A percentile compares a stretch with the other conserved stretches of the same genome.
Evolutionary conservation across 441 rosid species (phyloP).

Genomic region (Rhodomyrtus psidioides): DNA sequence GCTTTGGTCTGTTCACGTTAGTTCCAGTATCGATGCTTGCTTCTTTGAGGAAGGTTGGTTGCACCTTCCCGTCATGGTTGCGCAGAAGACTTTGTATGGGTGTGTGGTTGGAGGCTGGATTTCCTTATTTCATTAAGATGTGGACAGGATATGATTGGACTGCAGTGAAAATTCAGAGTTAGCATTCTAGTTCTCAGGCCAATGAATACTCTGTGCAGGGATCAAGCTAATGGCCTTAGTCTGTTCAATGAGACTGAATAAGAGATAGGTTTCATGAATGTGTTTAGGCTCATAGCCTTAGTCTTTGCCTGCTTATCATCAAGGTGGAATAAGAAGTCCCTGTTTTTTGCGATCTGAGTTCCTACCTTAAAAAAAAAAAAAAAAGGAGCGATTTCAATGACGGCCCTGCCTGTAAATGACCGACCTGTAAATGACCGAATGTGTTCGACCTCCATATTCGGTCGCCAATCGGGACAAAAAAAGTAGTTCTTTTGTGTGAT

Average conservation of each 20-base stretch:
- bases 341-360: background rate
- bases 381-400: background rate
- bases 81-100: too few relatives aligned
- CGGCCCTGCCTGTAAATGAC: background rate
- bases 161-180: background rate
- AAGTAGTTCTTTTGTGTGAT: background rate
- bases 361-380: background rate
- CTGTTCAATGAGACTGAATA: background rate
- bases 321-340: background rate
- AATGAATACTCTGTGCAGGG: background rate
- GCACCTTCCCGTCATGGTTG: too few relatives aligned
- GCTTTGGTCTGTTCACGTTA: background rate
- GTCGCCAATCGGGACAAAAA: background rate
- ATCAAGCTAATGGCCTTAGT: background rate
- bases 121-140: background rate
- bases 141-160: background rate
- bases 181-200: background rate
- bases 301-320: background rate
- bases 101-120: background rate
- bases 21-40: background rate
- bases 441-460: background rate
- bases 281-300: background rate
- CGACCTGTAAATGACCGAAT: background rate
- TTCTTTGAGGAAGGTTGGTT: background rate
- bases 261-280: background rate